Evolutionary conservation across 805 yeast genomes (phyloP).

Genomic region (Kluyveromyces lactis): DNA sequence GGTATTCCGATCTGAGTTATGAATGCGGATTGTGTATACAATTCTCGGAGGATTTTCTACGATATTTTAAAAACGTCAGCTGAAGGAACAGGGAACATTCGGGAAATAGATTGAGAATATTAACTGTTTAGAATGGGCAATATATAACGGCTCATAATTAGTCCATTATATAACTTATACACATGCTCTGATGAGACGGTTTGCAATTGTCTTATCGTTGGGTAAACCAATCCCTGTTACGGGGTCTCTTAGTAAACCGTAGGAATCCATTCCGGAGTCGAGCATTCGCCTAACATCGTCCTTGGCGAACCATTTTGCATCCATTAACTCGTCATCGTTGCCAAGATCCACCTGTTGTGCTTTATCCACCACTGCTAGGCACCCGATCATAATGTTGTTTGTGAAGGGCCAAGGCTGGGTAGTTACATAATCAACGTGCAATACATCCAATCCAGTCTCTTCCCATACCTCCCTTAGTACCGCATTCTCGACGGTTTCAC

Average conservation of each 20-base stretch:
- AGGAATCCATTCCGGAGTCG: constrained; percentile 2
- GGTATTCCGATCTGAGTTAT: no score
- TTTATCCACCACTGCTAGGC: constrained; percentile 64
- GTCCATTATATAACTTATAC: no score
- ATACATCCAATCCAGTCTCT: constrained; percentile 72
- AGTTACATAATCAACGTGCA: constrained; percentile 49
- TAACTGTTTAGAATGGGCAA: no score
- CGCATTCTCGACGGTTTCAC: constrained; percentile 85
- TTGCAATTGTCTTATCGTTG: constrained; percentile 22
- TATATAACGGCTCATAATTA: no score
- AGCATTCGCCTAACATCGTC: constrained; percentile 33
- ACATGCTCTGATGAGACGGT: constrained; percentile 15
- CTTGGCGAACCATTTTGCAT: constrained; percentile 77
- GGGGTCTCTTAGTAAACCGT: constrained; percentile 7
- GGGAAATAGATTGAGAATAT: no score
- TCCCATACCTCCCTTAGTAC: constrained; percentile 90
- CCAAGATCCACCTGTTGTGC: constrained; percentile 62
- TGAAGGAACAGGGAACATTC: no score
- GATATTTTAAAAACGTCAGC: no score
- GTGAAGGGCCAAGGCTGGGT: constrained; percentile 99
- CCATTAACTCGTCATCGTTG: constrained; percentile 79
- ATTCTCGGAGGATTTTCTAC: no score
- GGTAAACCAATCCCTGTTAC: constrained; percentile 13
- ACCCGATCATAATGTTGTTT: constrained; percentile 87
- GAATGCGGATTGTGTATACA: no score